Base-by-base conservation (phyloP, 1,284 basidiomycete genomes). In the Rhodotorula sp. region DNA sequence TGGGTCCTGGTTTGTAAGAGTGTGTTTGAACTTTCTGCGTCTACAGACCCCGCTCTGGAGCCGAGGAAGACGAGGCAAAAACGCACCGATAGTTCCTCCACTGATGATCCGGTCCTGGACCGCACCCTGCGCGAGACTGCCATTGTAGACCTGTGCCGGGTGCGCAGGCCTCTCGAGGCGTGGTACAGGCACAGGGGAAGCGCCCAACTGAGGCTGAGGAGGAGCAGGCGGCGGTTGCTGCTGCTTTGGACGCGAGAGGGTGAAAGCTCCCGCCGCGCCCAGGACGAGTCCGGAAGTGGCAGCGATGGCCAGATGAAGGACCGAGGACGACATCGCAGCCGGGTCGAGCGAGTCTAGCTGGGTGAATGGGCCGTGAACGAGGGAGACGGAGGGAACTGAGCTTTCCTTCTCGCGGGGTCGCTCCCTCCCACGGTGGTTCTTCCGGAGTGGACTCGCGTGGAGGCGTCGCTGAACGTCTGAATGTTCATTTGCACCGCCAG, bases 1-100 rank as follows among this genome's bases (percentile, higher is more conserved):
- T 72, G 22, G 76, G 76, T 7, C 76, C 76, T 77, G 47, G 46
- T 29, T 1, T 6, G 11, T 20, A n/a, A 10, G 13, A 44, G 3
- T 17, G 39, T 44, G 11, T 44, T 8, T 15, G 39, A 11, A 17
- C 17, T 4, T n/a, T 19, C 10, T 17, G 39, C 36, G 46, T 34
- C 52, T 53, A 22, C n/a, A 44, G 19, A 8, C 3, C 2, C 11
- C 5, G 27, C 4, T 22, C 32, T 36, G 8, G 8, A 13, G 6
- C 7, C 2, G 27, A n/a, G 27, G 47, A 9, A n/a, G 13, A 32
- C 56, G 56, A 49, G 15, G 52, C n/a, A n/a, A 47, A 11, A 11
- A 36, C 66, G 52, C 24, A 71, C 72, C 72, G 52, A 74, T 74
- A 8, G 64, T 56, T 9, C 61, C 62, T 17, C 59, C 62, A 8